Base-by-base conservation (phyloP, 345 rosid genomes). In the Bretschneidera sinensis region DNA sequence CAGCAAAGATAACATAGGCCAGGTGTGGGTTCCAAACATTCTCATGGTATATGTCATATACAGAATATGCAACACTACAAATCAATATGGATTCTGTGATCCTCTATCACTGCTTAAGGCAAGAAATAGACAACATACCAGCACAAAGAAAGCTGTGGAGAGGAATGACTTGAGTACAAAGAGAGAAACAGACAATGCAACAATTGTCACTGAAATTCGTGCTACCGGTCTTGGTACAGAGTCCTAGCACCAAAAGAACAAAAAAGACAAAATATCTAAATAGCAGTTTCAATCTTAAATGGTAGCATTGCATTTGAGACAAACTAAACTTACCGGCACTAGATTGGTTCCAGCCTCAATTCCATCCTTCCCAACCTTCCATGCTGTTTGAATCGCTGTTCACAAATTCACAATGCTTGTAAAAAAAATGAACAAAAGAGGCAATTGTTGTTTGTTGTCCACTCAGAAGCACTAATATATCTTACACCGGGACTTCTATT, bases 361-460 rank as follows among this genome's bases (percentile, higher is more conserved):
- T 62, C 91, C 96, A 75, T 94, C 92, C 67, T 73, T 86, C 56
- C 91, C 99, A 43, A 90, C 83, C 51, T 73, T 88, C 96, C 90
- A 94, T 0, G 65, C 91, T 0, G 81, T 86, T 73, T 82, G 95
- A 61, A 83, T 52, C 71, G 78, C 98, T 89, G 64, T 45, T 43
- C 31, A 55, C 22, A 53, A 64, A 54, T 55, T 54, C 39, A 53
- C 21, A 58, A 58, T 0, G 22, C 18, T 16, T 25, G 35, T 61
- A 59, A 39, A 48, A 54, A 61, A 24, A 14, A 5, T 19, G 49
- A 24, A 28, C 43, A 34, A 56, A 34, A 60, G 43, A 68, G 20
- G 43, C 66, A 54, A 39, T 21, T 43, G 45, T 13, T 39, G 16
- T 39, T 39, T 39, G 16, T 33, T 17, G 43, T 24, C 10, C 45